A percentile compares a stretch with the other conserved stretches of the same genome.
phyloP scores from a whole-genome alignment of 2,329 filamentous ascomycete genomes.

The Akanthomyces muscarius region DNA sequence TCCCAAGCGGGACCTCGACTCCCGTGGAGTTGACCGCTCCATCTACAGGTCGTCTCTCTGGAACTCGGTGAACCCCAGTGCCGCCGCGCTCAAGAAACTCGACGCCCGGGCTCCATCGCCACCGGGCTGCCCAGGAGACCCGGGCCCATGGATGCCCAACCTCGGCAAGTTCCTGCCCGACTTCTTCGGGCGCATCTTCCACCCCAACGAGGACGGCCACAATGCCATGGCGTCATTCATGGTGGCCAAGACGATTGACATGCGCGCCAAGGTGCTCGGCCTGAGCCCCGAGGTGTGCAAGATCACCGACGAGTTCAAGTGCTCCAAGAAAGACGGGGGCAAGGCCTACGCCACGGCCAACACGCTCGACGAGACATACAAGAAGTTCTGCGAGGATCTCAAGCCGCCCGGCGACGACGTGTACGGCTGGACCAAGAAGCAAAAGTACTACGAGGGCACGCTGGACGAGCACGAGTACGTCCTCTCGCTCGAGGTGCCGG shows the following conservation, averaged over 20 bases:
- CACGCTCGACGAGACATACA: constrained; percentile 25
- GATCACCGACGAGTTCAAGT: constrained; percentile 24
- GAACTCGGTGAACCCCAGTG: constrained; percentile 21
- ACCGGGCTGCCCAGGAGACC: constrained; percentile 27
- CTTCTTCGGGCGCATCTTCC: constrained; percentile 29
- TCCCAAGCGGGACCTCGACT: too few relatives aligned
- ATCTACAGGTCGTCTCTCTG: constrained; percentile 25
- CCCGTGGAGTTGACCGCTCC: neutral
- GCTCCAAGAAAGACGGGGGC: constrained; percentile 24
- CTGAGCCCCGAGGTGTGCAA: constrained; percentile 16
- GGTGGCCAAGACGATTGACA: constrained; percentile 19
- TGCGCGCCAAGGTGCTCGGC: constrained; percentile 23
- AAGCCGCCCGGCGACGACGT: constrained; percentile 18
- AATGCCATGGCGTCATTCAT: constrained; percentile 28
- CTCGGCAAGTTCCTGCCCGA: constrained; percentile 26
- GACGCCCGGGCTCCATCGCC: constrained; percentile 24
- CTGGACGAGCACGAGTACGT: constrained; percentile 26
- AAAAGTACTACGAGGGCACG: constrained; percentile 27
- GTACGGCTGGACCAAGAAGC: constrained; percentile 5
- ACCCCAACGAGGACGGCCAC: constrained; percentile 30
- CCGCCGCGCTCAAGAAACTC: constrained; percentile 23
- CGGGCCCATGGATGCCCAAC: too few relatives aligned
- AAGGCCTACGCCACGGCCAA: constrained; percentile 24
- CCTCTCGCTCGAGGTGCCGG: constrained; percentile 18
- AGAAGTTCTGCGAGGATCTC: constrained; percentile 28